Evolutionary conservation across 1,284 basidiomycete species (phyloP).

Genomic region (Austroboletus niveus): DNA sequence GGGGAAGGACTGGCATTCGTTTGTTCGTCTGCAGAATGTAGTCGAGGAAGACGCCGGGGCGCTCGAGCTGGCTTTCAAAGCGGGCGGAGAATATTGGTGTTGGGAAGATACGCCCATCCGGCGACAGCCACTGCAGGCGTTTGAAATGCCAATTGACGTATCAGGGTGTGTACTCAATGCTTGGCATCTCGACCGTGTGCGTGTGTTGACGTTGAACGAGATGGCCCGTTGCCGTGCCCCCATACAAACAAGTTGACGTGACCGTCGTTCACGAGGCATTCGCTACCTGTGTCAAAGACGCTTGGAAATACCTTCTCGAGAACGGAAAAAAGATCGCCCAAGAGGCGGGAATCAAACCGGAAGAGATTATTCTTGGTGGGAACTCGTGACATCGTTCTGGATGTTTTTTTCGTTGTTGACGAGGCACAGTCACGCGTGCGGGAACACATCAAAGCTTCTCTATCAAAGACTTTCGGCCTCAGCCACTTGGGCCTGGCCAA

Average conservation of each 20-base stretch:
- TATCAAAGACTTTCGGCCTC: slow-evolving; percentile 33
- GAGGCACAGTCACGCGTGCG: slow-evolving; percentile 34
- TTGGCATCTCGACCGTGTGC: not conserved
- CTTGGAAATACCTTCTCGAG: slow-evolving; percentile 44
- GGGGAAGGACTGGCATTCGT: slow-evolving; percentile 36
- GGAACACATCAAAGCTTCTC: slow-evolving; percentile 40
- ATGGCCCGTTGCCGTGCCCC: slow-evolving; percentile 46
- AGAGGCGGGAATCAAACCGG: slow-evolving; percentile 37
- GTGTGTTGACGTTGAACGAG: slow-evolving; percentile 24
- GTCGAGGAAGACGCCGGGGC: slow-evolving; percentile 26
- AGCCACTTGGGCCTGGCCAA: slow-evolving; percentile 17
- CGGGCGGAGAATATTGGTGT: slow-evolving; percentile 35
- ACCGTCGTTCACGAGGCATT: slow-evolving; percentile 37
- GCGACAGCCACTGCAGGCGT: slow-evolving; percentile 30
- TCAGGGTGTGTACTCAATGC: slow-evolving; percentile 36
- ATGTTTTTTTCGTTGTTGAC: not conserved
- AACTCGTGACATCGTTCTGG: not conserved
- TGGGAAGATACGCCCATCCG: slow-evolving; percentile 34
- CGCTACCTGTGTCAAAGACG: slow-evolving; percentile 34
- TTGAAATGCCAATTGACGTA: slow-evolving; percentile 33
- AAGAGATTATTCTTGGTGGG: slow-evolving; percentile 47
- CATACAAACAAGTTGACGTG: slow-evolving; percentile 37
- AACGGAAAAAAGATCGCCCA: slow-evolving; percentile 35
- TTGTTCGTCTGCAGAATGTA: slow-evolving; percentile 43
- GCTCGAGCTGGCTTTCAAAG: slow-evolving; percentile 20